These are phyloP conservation scores for Candida dubliniensis DNA, from an alignment of 1,139 yeast genomes.

Conservation along the genomic window DNA sequence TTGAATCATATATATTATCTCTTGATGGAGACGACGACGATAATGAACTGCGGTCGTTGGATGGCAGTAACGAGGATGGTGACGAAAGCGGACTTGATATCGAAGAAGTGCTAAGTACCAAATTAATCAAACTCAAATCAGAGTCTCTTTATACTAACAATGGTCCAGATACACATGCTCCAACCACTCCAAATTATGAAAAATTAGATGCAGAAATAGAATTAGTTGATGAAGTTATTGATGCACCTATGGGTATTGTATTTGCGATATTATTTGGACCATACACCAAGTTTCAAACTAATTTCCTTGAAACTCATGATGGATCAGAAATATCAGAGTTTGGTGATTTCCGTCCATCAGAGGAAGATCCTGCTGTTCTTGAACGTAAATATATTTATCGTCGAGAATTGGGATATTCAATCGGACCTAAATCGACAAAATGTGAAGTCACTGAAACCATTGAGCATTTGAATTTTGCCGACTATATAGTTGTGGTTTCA, in stretches of 20 bases:
- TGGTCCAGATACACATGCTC: constrained; percentile 41
- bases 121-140: constrained; percentile 30
- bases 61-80: constrained; percentile 15
- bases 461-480: constrained; percentile 40
- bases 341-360: constrained; percentile 35
- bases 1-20: constrained; percentile 35
- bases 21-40: constrained; percentile 31
- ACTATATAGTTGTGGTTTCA: constrained; percentile 36
- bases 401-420: constrained; percentile 50
- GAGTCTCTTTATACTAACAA: constrained; percentile 31
- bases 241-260: constrained; percentile 52
- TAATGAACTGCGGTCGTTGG: constrained; percentile 16
- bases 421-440: constrained; percentile 59
- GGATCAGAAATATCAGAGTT: constrained; percentile 49
- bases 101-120: constrained; percentile 13
- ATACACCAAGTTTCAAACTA: constrained; percentile 40
- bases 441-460: constrained; percentile 50
- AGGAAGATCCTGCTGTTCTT: constrained; percentile 30
- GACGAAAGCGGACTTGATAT: constrained; percentile 14
- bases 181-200: constrained; percentile 28
- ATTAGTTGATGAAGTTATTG: constrained; percentile 32
- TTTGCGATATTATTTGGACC: constrained; percentile 50
- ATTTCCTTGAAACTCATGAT: constrained; percentile 44
- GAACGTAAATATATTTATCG: constrained; percentile 44
- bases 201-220: constrained; percentile 32